Evolutionary conservation across 176 grass and related monocot species (phyloP).

Genomic region (Aegilops tauschii): DNA sequence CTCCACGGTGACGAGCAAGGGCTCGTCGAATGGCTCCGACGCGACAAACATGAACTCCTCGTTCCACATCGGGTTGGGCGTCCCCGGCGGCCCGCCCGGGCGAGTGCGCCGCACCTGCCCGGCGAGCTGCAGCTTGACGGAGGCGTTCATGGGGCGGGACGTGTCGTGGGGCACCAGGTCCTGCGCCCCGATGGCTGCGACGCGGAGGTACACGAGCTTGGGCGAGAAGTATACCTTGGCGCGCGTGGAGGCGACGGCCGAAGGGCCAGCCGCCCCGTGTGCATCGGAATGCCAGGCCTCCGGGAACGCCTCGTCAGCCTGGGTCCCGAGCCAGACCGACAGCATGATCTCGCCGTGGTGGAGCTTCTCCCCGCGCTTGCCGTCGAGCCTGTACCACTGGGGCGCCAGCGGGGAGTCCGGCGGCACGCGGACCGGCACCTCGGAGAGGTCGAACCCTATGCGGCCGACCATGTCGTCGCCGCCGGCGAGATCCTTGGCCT

Average conservation of each 20-base stretch:
- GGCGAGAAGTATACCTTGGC: conserved; percentile 96
- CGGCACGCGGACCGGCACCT: conserved; percentile 78
- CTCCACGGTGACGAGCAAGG: conserved; percentile 71
- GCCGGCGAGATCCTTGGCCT: conserved; percentile 71
- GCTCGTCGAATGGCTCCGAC: conserved; percentile 85
- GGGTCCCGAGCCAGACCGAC: conserved; percentile 93
- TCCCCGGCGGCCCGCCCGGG: conserved; percentile 31
- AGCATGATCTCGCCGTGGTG: conserved; percentile 83
- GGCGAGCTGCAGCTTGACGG: conserved; percentile 65
- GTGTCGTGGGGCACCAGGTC: conserved; percentile 72
- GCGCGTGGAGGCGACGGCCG: conserved; percentile 59
- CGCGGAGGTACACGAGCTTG: conserved; percentile 80
- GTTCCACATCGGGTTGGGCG: conserved; percentile 74
- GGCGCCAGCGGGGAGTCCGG: conserved; percentile 90
- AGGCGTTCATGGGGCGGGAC: conserved; percentile 55
- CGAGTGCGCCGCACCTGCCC: conserved; percentile 71
- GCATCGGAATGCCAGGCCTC: conserved; percentile 91
- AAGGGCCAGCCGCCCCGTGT: conserved; percentile 27
- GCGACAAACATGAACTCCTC: conserved; percentile 96
- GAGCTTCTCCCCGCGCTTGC: conserved; percentile 63
- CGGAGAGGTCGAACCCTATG: conserved; percentile 63
- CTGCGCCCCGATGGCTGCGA: conserved; percentile 62
- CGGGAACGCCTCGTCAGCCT: conserved; percentile 94
- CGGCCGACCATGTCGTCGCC: conserved; percentile 74
- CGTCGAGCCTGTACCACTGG: conserved; percentile 85